These are phyloP conservation scores for Paralagenidium karlingii DNA, from an alignment of 352 stramenopile species.

Conservation along the genomic window DNA sequence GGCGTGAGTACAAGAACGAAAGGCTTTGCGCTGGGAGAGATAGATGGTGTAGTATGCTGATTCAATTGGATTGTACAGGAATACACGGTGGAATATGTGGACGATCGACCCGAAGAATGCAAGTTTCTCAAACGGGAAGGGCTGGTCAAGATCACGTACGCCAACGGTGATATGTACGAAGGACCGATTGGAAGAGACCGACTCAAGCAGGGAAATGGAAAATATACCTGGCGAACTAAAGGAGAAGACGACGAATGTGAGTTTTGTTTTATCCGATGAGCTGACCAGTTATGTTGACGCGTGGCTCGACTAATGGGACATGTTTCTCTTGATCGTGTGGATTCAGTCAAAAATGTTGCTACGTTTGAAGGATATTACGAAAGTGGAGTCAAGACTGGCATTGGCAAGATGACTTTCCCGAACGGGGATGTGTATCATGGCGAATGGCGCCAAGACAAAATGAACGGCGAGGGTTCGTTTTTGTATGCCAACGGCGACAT, in stretches of 20 bases:
- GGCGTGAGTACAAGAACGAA: too few relatives aligned
- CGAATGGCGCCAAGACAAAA: constrained; percentile 75
- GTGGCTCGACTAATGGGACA: background rate
- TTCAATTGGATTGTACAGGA: constrained; percentile 17
- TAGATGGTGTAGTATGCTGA: background rate
- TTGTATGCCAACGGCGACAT: constrained; percentile 88
- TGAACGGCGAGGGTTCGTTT: constrained; percentile 85
- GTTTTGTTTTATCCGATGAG: constrained; percentile 5
- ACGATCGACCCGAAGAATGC: constrained; percentile 72
- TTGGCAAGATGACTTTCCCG: constrained; percentile 87
- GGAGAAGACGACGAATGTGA: constrained; percentile 49
- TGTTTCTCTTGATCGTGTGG: background rate
- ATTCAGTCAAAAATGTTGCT: constrained; percentile 46
- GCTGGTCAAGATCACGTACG: constrained; percentile 80
- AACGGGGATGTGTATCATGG: constrained; percentile 85
- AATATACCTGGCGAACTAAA: constrained; percentile 79
- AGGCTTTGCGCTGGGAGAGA: too few relatives aligned
- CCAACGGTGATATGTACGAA: constrained; percentile 86
- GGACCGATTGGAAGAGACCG: constrained; percentile 62
- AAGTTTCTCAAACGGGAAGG: constrained; percentile 80
- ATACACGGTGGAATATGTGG: constrained; percentile 76
- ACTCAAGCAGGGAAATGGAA: constrained; percentile 77
- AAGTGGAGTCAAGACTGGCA: constrained; percentile 67
- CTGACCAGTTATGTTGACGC: background rate
- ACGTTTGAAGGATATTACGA: constrained; percentile 83